A percentile compares a stretch with the other conserved stretches of the same genome.
Evolutionary conservation across 768 basidiomycete species (phyloP).

Genomic region (Peribolospora kevripleyi): DNA sequence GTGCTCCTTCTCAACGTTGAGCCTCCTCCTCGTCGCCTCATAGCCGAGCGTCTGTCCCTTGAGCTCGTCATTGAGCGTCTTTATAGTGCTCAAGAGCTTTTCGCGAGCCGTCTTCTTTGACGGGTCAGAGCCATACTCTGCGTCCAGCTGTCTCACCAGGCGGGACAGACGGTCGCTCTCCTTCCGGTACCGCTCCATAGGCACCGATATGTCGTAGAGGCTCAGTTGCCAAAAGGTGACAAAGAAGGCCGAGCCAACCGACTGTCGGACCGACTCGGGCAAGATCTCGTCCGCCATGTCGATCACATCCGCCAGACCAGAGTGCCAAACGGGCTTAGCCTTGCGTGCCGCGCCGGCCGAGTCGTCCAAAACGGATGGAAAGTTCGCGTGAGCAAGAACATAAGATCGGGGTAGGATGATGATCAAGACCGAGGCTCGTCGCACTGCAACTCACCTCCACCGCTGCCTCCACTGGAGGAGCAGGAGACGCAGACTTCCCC

Average conservation of each 20-base stretch:
- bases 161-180: constrained; percentile 29
- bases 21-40: constrained; percentile 47
- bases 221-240: constrained; percentile 92
- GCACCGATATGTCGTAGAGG: constrained; percentile 64
- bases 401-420: too few relatives aligned
- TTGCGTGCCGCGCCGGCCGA: neutral
- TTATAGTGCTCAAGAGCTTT: constrained; percentile 37
- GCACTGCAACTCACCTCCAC: too few relatives aligned
- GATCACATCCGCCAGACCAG: constrained; percentile 45
- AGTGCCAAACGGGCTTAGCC: constrained; percentile 39
- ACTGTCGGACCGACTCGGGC: constrained; percentile 36
- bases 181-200: constrained; percentile 51
- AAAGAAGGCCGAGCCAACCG: constrained; percentile 77
- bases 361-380: constrained; percentile 23
- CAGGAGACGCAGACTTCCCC: neutral
- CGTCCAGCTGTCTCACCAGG: constrained; percentile 5
- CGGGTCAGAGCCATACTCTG: neutral
- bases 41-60: constrained; percentile 51
- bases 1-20: constrained; percentile 49
- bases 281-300: constrained; percentile 49
- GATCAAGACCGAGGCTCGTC: too few relatives aligned
- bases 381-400: constrained; percentile 4
- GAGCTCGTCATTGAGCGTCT: constrained; percentile 39
- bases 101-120: constrained; percentile 24
- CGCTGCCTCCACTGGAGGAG: too few relatives aligned